These are phyloP conservation scores for Clavariopsis aquatica DNA, from an alignment of 495 filamentous ascomycete genomes.

Conservation along the genomic window DNA sequence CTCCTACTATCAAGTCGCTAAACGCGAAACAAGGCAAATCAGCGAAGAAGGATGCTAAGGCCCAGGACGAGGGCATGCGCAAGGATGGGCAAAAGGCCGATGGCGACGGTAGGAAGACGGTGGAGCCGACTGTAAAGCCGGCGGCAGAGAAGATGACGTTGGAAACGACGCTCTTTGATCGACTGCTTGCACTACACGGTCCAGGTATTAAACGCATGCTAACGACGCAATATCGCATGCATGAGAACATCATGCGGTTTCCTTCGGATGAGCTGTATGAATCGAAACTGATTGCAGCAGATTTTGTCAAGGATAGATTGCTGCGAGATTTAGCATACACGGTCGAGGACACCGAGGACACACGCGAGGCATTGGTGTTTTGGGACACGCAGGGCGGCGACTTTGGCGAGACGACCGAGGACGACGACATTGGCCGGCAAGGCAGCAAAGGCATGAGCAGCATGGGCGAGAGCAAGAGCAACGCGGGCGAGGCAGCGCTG, in stretches of 20 bases:
- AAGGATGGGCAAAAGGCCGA: constrained; percentile 12
- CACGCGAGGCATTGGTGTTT: constrained; percentile 83
- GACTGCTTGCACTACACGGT: constrained; percentile 80
- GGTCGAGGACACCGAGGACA: constrained; percentile 82
- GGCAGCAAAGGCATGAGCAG: constrained; percentile 54
- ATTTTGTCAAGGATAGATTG: constrained; percentile 70
- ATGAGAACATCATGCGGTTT: constrained; percentile 91
- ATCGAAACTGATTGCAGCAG: constrained; percentile 72
- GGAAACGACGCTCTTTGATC: constrained; percentile 87
- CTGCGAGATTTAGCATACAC: constrained; percentile 77
- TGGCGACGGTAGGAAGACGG: constrained; percentile 31
- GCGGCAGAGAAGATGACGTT: constrained; percentile 54
- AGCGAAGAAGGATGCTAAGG: constrained; percentile 36
- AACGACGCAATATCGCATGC: constrained; percentile 99
- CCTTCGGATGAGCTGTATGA: constrained; percentile 89
- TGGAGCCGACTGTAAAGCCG: constrained; percentile 37
- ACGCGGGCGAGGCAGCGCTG: constrained; percentile 84
- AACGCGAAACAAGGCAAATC: constrained; percentile 54
- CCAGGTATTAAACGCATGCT: constrained; percentile 85
- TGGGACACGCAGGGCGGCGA: constrained; percentile 95
- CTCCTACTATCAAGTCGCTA: constrained; percentile 86
- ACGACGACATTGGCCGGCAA: constrained; percentile 54
- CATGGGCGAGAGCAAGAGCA: constrained; percentile 86
- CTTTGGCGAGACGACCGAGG: constrained; percentile 66
- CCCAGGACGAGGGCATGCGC: constrained; percentile 23